Conservation (phyloP, 192 early-diverging fungal species). For the Powellomyces hirtus region DNA sequence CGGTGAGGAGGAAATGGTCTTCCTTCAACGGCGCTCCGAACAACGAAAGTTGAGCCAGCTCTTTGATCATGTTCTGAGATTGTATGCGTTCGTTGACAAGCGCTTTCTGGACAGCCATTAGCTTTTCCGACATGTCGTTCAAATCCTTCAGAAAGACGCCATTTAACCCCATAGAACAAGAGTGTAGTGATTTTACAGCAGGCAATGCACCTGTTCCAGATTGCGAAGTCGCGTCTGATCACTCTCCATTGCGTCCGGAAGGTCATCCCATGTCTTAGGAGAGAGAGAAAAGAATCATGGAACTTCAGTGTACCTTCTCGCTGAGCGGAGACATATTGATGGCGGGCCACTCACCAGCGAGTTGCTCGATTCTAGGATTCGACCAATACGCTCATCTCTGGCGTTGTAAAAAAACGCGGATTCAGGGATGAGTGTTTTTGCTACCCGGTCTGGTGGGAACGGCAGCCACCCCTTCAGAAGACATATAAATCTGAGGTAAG, state of each 20-base stretch:
- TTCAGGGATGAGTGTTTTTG: conserved; percentile 8
- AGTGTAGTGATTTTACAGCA: no score
- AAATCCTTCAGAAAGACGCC: conserved; percentile 8
- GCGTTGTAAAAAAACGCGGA: conserved; percentile 5
- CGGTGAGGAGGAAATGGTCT: not conserved
- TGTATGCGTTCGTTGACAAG: conserved; percentile 10
- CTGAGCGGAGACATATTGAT: not conserved
- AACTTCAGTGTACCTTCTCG: not conserved
- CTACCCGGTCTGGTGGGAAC: conserved; percentile 4
- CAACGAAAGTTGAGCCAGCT: not conserved
- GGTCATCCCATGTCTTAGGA: not conserved
- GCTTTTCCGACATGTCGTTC: conserved; percentile 12
- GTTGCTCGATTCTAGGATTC: not conserved
- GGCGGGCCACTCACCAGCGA: not conserved
- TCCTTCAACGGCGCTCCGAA: not conserved
- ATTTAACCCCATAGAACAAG: no score
- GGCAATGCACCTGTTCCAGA: no score
- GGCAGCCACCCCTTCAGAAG: conserved; percentile 22
- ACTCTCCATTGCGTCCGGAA: not conserved
- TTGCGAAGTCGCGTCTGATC: not conserved
- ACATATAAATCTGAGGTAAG: not conserved
- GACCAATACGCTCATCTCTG: conserved; percentile 1
- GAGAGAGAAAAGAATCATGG: not conserved
- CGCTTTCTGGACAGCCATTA: conserved; percentile 10
- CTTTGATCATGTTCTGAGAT: not conserved